Evolutionary conservation across 2,329 filamentous ascomycete genomes (phyloP).

Genomic region (Talaromyces marneffei): DNA sequence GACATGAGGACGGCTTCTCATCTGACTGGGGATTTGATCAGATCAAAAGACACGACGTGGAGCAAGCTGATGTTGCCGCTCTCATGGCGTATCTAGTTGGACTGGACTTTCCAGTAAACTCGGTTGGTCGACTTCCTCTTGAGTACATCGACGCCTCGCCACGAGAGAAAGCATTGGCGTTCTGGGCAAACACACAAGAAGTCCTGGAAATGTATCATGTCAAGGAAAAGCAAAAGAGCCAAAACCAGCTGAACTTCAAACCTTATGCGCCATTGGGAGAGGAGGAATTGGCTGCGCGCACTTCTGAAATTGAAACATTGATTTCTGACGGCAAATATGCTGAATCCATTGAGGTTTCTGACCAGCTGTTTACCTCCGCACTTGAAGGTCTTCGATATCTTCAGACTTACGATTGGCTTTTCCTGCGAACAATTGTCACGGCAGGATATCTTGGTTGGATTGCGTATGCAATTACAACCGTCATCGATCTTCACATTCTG

Average conservation of each 20-base stretch:
- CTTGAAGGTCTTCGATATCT: conserved; percentile 84
- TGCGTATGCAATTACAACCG: conserved; percentile 80
- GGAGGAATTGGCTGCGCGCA: conserved; percentile 57
- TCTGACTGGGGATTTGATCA: conserved; percentile 79
- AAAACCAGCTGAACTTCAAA: conserved; percentile 67
- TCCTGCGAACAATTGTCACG: conserved; percentile 82
- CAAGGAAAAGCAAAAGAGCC: conserved; percentile 80
- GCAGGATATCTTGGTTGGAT: conserved; percentile 94
- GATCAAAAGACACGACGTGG: conserved; percentile 81
- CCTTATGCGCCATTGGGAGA: conserved; percentile 67
- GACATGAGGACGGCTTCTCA: conserved; percentile 83
- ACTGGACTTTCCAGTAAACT: conserved; percentile 88
- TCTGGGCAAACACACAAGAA: conserved; percentile 74
- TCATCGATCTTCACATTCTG: conserved; percentile 81
- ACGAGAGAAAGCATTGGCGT: conserved; percentile 74
- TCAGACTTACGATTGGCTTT: conserved; percentile 98
- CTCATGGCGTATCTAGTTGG: conserved; percentile 92
- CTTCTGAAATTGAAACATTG: conserved; percentile 60
- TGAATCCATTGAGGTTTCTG: conserved; percentile 72
- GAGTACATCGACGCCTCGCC: conserved; percentile 68
- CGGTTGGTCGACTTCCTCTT: conserved; percentile 85
- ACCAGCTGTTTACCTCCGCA: conserved; percentile 67
- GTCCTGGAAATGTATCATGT: conserved; percentile 95
- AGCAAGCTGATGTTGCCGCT: conserved; percentile 87
- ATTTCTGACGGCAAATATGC: conserved; percentile 64